Base-by-base conservation (phyloP, 192 early-diverging fungal genomes). In the Entomortierella lignicola region DNA sequence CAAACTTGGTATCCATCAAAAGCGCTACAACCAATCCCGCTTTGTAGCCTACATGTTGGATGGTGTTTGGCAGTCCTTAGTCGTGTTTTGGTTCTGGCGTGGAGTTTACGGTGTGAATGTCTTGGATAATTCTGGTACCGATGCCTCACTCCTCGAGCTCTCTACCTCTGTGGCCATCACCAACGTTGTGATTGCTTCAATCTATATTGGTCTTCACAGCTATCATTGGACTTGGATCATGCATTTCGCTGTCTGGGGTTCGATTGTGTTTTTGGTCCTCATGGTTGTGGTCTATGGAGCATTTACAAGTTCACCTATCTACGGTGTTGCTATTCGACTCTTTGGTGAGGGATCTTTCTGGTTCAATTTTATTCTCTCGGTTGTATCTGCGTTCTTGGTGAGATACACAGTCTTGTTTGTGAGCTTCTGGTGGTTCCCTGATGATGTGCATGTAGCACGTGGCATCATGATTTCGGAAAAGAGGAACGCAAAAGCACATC, bases 41-140 rank as follows among this genome's bases (percentile, higher is more conserved):
- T 99, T 97, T 72, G 94, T 91, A 85, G 44, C 90, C 55, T 98
- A 95, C 73, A 90, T 97, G 68, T 31, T 92, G 17, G 95, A 99
- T 71, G 97, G 92, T 29, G 81, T 98, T 26, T 99, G 94, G 88
- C 96, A 98, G 84, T 97, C 96, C 6, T 69, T 95, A 13, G 88
- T 97, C 15, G 93, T 93, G 53, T 99, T 89, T 77, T 95, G 94
- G 75, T 87, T 88, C 32, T 92, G 91, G 70, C 87, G 90, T 51
- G 71, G 90, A 34, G 87, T 91, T 44, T 87, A 85, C 31, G 88
- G 89, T 63, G 48, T 64, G 23, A 72, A 75, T 29, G 18, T 83
- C 13, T 25, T 74, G 26, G n/a, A 55, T 31, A 12, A 5, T 2
- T 58, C 30, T 4, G 77, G 77, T 12, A 32, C 50, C 5, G 54